Percentiles rank a stretch among this genome's conserved stretches.
Conservation (phyloP, 164 flowering plant genomes). For the Buxus sempervirens region DNA sequence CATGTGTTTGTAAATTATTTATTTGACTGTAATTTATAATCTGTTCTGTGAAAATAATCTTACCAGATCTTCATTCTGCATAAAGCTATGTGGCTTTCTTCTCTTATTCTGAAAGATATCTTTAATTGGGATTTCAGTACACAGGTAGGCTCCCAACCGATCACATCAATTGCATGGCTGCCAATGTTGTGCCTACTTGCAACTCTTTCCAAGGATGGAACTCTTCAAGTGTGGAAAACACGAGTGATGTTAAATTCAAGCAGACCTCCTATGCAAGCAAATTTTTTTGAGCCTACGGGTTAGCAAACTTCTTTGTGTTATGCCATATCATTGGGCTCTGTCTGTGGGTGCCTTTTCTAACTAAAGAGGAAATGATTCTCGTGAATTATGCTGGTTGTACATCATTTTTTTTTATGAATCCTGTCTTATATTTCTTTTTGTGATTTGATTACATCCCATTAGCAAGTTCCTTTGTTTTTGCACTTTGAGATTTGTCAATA, state of each 20-base stretch:
- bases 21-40: too few relatives aligned
- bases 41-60: too few relatives aligned
- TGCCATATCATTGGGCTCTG: too few relatives aligned
- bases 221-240: conserved; percentile 94
- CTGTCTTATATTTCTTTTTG: neutral
- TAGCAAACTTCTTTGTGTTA: conserved; percentile 20
- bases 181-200: conserved; percentile 68
- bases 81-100: too few relatives aligned
- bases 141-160: conserved; percentile 94
- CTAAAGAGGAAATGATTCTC: too few relatives aligned
- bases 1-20: neutral
- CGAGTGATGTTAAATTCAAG: conserved; percentile 73
- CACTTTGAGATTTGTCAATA: neutral
- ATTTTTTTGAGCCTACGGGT: conserved; percentile 97
- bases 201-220: conserved; percentile 89
- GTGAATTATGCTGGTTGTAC: too few relatives aligned
- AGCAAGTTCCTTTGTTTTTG: too few relatives aligned
- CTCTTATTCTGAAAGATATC: conserved; percentile 13
- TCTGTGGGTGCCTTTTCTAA: too few relatives aligned
- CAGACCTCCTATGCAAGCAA: conserved; percentile 82
- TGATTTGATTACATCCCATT: neutral
- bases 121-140: conserved; percentile 47
- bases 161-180: conserved; percentile 80
- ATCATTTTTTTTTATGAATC: too few relatives aligned
- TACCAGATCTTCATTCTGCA: too few relatives aligned